These are phyloP conservation scores for Quercus robur DNA, from an alignment of 306 rosid genomes.

Conservation along the genomic window DNA sequence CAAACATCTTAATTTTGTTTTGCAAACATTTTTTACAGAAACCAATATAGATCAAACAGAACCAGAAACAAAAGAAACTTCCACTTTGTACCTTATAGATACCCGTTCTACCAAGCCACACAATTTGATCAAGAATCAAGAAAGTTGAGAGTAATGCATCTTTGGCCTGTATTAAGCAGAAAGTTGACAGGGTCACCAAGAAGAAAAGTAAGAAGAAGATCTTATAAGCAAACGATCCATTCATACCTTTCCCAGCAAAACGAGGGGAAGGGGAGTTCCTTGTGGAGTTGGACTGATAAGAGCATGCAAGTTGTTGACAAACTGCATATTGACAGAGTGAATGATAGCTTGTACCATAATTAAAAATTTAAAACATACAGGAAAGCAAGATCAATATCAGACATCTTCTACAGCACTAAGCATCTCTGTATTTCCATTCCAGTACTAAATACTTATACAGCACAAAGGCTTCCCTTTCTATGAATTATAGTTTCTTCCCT, in stretches of 20 bases:
- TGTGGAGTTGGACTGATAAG: constrained; percentile 77
- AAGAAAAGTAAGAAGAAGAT: constrained; percentile 5
- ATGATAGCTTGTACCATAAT: constrained; percentile 5
- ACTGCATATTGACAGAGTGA: constrained; percentile 47
- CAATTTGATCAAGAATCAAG: constrained; percentile 94
- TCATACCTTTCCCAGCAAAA: constrained; percentile 85
- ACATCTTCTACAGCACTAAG: background rate
- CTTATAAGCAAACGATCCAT: background rate
- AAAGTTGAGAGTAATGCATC: constrained; percentile 86
- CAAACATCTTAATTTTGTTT: background rate
- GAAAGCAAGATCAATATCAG: background rate
- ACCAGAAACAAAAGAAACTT: constrained; percentile 2
- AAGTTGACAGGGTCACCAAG: constrained; percentile 7
- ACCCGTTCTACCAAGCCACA: constrained; percentile 90
- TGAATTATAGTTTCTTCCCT: background rate
- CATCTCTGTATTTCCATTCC: background rate
- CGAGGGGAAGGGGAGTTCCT: constrained; percentile 79
- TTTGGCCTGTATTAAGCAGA: constrained; percentile 60
- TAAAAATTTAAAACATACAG: background rate
- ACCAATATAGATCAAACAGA: background rate
- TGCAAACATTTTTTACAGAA: background rate
- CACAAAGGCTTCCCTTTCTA: background rate
- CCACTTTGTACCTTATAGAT: constrained; percentile 53
- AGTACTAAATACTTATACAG: background rate
- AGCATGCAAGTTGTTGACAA: constrained; percentile 83